A percentile compares a stretch with the other conserved stretches of the same genome.
These are phyloP conservation scores for Fonsecaea nubica DNA, from an alignment of 2,329 filamentous ascomycete species.

Conservation along the genomic window DNA sequence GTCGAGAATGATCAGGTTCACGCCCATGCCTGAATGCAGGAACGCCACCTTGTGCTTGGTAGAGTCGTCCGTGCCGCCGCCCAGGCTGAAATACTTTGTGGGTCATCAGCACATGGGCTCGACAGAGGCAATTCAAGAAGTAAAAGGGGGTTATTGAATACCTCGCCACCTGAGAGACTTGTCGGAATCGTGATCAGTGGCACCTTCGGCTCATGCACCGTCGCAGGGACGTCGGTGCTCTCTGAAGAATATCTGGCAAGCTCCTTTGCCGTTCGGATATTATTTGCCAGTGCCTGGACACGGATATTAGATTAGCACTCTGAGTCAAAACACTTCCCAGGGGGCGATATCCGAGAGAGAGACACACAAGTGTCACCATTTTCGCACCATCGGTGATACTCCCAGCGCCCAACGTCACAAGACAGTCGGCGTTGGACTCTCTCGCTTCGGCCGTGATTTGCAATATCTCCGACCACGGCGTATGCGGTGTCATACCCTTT, in stretches of 20 bases:
- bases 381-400: constrained; percentile 63
- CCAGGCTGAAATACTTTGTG: constrained; percentile 17
- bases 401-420: constrained; percentile 62
- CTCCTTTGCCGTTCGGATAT: constrained; percentile 47
- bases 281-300: constrained; percentile 53
- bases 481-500: constrained; percentile 62
- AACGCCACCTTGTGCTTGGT: constrained; percentile 15
- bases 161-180: constrained; percentile 18
- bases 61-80: constrained; percentile 16
- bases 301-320: constrained; percentile 39
- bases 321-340: background rate
- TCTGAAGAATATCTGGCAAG: constrained; percentile 48
- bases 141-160: constrained; percentile 29
- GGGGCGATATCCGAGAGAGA: background rate
- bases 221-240: constrained; percentile 47
- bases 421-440: constrained; percentile 48
- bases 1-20: constrained; percentile 45
- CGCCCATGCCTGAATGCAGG: constrained; percentile 21
- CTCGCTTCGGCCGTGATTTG: constrained; percentile 53
- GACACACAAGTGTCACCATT: constrained; percentile 47
- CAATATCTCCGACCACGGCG: constrained; percentile 60
- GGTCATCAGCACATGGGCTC: background rate
- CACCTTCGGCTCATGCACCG: constrained; percentile 54
- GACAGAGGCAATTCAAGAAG: background rate
- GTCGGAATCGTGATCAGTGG: constrained; percentile 20